These are phyloP conservation scores for Akanthomyces lecanii DNA, from an alignment of 2,329 filamentous ascomycete genomes.

Conservation along the genomic window DNA sequence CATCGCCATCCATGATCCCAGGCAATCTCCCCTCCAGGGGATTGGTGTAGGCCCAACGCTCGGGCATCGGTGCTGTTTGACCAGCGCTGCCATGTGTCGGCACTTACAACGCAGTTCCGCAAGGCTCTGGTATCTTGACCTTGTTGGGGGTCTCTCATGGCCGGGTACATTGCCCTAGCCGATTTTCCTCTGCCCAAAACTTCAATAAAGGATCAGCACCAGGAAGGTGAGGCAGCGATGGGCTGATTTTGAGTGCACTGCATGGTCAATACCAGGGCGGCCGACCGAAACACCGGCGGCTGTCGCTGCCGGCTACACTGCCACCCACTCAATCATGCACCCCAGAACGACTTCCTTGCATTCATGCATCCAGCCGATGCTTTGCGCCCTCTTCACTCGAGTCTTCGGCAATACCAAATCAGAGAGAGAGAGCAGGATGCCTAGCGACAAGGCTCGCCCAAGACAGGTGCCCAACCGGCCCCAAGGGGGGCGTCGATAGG, in stretches of 20 bases:
- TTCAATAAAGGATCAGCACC: neutral
- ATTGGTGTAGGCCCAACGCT: neutral
- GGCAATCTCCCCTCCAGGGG: neutral
- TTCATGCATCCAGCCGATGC: neutral
- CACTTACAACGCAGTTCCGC: neutral
- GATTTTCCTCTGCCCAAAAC: no score
- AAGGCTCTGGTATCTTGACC: no score
- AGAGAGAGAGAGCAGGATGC: no score
- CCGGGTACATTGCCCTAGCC: no score
- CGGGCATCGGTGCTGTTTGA: neutral
- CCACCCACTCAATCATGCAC: neutral
- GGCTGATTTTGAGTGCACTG: neutral
- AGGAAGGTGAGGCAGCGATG: neutral
- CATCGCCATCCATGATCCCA: neutral
- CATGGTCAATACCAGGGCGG: neutral
- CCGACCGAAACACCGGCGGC: conserved; percentile 1
- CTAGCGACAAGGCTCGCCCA: no score
- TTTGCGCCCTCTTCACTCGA: neutral
- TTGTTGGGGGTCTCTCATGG: no score
- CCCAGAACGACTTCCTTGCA: neutral
- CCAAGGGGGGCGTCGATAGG: neutral
- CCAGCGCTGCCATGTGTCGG: neutral
- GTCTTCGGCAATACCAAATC: neutral
- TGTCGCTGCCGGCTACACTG: neutral
- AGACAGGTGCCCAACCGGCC: no score